Percentiles rank a stretch among this genome's conserved stretches.
Evolutionary conservation across 768 basidiomycete species (phyloP).

Genomic region (Trametes villosa): DNA sequence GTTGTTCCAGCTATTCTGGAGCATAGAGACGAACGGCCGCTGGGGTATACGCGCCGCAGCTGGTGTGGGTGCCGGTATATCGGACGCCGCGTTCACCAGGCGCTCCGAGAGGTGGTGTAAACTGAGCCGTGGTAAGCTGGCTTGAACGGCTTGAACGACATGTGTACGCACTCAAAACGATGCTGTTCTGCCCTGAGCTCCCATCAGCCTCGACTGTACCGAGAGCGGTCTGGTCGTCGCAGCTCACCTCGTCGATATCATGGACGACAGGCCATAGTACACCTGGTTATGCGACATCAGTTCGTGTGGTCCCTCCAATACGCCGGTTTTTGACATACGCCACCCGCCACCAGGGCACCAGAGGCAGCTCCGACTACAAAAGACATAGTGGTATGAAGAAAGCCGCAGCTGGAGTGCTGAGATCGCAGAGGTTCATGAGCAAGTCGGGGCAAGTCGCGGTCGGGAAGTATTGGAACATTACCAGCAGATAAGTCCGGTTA

Average conservation of each 20-base stretch:
- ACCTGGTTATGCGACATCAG: conserved; percentile 18
- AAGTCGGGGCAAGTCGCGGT: background rate
- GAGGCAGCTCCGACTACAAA: conserved; percentile 29
- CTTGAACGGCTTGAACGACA: background rate
- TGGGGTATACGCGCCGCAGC: conserved; percentile 32
- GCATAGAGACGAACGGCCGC: conserved; percentile 27
- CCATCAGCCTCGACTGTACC: background rate
- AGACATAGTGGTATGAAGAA: conserved; percentile 18
- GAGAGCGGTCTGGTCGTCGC: background rate
- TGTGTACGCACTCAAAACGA: conserved; percentile 27
- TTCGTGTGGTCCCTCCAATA: background rate
- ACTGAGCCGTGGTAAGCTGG: conserved; percentile 5
- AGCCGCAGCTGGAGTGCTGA: background rate
- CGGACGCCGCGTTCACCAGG: conserved; percentile 27
- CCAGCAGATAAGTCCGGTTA: background rate
- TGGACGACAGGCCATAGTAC: conserved; percentile 35
- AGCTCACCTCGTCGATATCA: conserved; percentile 31
- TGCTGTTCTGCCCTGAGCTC: conserved; percentile 29
- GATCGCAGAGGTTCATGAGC: background rate
- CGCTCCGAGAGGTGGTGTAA: conserved; percentile 30
- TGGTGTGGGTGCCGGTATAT: conserved; percentile 25
- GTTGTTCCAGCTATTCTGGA: conserved; percentile 36
- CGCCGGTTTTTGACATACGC: conserved; percentile 19
- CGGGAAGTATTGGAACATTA: background rate
- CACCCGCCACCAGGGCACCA: conserved; percentile 31